Evolutionary conservation across 1,284 basidiomycete species (phyloP), one percentile per base, ranked within the genome.

Genomic region (Pisolithus thermaeus): DNA sequence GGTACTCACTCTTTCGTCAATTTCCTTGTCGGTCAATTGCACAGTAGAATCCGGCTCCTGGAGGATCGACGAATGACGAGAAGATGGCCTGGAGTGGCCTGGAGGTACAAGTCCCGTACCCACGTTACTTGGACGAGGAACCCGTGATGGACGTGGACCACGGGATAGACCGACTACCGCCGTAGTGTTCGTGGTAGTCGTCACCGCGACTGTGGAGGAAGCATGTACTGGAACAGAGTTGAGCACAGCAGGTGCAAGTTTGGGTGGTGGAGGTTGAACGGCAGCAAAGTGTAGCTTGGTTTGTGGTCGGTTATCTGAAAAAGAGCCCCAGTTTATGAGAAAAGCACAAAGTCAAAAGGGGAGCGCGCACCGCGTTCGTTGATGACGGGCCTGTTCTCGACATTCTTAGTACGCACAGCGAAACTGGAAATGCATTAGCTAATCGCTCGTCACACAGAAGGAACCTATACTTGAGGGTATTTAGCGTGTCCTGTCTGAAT

Each of bases 401-500:
- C 71, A 56, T 89, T 86, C 74, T 88, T 87, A 20, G 88, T 87
- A 35, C 84, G 78, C 27, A 81, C 81, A 14, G 88, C 87, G 60
- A 90, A 90, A 62, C 87, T 90, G 23, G 7, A 25, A 9, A 28
- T 22, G 27, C n/a, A 37, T 58, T 50, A 46, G 35, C 28, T 23
- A 20, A 30, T 36, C 56, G 18, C 46, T 18, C 35, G 42, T 43
- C 32, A 23, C n/a, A 41, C 38, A 14, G 46, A 37, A 42, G 18
- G 11, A 53, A 23, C 49, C 23, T 27, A 41, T 58, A 90, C 87
- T 90, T 89, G 22, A 92, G 73, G 3, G 90, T 92, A 64, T 92
- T 91, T 28, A 91, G 72, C 3, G 88, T 90, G 68, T 92, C 90
- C 62, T 87, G 82, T 51, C 87, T 74, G 58, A 90, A 91, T 63